Conservation (phyloP, 2,329 filamentous ascomycete species). For the Penicillium sp. region DNA sequence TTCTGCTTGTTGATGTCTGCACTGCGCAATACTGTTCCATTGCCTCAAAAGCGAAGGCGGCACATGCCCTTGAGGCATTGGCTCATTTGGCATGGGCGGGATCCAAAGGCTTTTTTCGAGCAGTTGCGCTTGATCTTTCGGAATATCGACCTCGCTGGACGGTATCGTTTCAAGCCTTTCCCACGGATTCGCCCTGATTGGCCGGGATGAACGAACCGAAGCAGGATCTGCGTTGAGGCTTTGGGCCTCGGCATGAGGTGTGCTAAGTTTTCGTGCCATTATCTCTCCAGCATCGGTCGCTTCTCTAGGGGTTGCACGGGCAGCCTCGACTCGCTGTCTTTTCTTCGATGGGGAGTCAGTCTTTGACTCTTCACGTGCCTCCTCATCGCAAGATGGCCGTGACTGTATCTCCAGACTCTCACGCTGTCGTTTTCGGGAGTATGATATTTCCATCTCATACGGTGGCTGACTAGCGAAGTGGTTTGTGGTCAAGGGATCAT, state of each 20-base stretch:
- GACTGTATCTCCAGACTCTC: slow-evolving; percentile 2
- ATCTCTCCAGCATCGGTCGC: background rate
- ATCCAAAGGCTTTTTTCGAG: slow-evolving; percentile 44
- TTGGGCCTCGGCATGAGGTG: background rate
- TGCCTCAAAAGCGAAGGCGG: slow-evolving; percentile 32
- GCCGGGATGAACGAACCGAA: background rate
- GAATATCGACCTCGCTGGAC: slow-evolving; percentile 44
- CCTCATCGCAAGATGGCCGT: background rate
- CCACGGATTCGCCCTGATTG: slow-evolving; percentile 24
- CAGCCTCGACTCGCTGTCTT: slow-evolving; percentile 10
- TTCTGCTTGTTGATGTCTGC: slow-evolving; percentile 6
- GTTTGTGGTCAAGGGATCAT: background rate
- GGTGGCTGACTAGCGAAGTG: background rate
- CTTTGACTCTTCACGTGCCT: background rate
- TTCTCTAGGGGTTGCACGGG: background rate
- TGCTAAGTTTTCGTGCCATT: background rate
- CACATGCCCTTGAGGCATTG: slow-evolving; percentile 30
- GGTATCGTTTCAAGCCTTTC: slow-evolving; percentile 37
- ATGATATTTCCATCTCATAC: background rate
- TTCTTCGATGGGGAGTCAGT: slow-evolving; percentile 8
- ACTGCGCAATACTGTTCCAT: slow-evolving; percentile 33
- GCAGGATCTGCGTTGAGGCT: background rate
- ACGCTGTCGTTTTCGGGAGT: slow-evolving; percentile 13
- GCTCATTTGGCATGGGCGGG: slow-evolving; percentile 30
- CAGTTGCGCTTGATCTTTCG: slow-evolving; percentile 48